Conservation (phyloP, 108 stramenopile genomes). For the Cyclotella atomus region DNA sequence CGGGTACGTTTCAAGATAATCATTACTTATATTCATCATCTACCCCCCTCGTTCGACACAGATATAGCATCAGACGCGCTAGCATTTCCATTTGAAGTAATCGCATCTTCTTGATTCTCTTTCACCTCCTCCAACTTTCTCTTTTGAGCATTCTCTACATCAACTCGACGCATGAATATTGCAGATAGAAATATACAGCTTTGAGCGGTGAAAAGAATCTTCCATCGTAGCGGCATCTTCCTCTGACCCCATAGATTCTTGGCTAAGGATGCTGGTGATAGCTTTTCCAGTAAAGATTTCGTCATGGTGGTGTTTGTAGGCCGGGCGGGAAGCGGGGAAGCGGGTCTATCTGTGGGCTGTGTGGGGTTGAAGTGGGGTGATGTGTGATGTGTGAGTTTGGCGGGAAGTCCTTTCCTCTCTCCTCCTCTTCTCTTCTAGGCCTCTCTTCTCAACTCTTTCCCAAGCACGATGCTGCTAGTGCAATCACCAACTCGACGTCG, state of each 20-base stretch:
- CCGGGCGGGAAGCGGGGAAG: background rate
- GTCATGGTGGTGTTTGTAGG: background rate
- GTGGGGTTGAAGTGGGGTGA: no score
- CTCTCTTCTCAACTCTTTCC: no score
- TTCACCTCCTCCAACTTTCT: background rate
- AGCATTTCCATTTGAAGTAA: no score
- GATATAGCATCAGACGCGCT: no score
- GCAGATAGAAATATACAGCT: slow-evolving; percentile 10
- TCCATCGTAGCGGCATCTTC: slow-evolving; percentile 22
- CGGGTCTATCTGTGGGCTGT: background rate
- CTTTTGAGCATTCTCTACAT: slow-evolving; percentile 7
- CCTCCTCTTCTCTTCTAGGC: no score
- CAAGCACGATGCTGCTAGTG: no score
- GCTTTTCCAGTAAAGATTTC: background rate
- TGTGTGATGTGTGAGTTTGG: no score
- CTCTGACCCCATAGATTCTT: slow-evolving; percentile 15
- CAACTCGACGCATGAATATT: background rate
- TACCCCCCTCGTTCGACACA: no score
- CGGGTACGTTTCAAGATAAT: no score
- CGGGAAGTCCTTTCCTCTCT: no score
- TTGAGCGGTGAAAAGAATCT: slow-evolving; percentile 12
- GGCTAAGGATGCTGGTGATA: slow-evolving; percentile 1
- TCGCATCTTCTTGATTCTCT: background rate
- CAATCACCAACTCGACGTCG: no score
- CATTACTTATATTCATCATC: no score